A percentile compares a stretch with the other conserved stretches of the same genome.
Evolutionary conservation across 306 rosid species (phyloP).

Genomic region (Begonia fuchsioides): DNA sequence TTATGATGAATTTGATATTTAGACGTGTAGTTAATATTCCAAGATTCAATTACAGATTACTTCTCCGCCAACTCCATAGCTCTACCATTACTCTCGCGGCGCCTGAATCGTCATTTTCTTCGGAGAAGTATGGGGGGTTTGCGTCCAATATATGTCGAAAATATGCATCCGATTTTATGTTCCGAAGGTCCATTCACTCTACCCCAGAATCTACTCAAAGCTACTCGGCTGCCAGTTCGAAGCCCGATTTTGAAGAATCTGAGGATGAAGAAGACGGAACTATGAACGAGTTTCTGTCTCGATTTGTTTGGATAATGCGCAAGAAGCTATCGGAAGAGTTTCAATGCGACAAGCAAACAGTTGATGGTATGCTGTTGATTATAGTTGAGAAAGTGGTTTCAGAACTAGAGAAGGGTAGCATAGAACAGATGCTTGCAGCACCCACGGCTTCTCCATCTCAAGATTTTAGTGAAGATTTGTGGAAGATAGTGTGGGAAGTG

Average conservation of each 20-base stretch:
- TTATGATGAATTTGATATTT: no score
- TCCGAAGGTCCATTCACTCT: constrained; percentile 21
- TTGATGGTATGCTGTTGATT: constrained; percentile 48
- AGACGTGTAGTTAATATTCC: no score
- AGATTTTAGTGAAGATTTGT: constrained; percentile 81
- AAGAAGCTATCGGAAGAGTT: constrained; percentile 31
- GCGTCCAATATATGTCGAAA: no score
- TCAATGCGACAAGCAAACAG: constrained; percentile 39
- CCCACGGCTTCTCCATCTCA: constrained; percentile 8
- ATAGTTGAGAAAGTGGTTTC: constrained; percentile 42
- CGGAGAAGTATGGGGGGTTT: no score
- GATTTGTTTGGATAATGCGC: constrained; percentile 70
- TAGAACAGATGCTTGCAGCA: constrained; percentile 15
- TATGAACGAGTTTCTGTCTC: constrained; percentile 55
- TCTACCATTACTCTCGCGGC: no score
- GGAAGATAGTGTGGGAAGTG: constrained; percentile 89
- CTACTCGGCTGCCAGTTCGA: constrained; percentile 10
- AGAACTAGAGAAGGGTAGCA: constrained; percentile 47
- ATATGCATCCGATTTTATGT: constrained; percentile 3
- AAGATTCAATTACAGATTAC: no score
- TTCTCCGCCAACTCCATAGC: no score
- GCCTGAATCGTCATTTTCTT: no score
- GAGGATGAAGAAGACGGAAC: constrained; percentile 28
- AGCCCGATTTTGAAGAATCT: constrained; percentile 6
- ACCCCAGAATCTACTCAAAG: constrained; percentile 10